Base-by-base conservation (phyloP, 1,284 basidiomycete genomes). In the Lignosus rhinocerotis region DNA sequence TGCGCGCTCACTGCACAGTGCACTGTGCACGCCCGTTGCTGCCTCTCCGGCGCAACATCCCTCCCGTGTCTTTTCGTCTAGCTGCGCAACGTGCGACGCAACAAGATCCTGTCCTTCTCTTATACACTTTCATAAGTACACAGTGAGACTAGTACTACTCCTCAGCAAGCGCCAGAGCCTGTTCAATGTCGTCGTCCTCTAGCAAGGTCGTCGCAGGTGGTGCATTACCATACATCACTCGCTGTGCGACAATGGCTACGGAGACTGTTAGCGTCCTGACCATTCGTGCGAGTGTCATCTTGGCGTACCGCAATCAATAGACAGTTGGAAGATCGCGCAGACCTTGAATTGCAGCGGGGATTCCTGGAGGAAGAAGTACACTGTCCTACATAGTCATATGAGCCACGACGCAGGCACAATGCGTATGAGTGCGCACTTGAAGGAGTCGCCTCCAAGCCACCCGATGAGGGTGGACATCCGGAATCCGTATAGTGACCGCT, bases 401-500 rank as follows among this genome's bases (percentile, higher is more conserved):
- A 32, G 55, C 14, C 9, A 53, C 32, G 2, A 2, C 9, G 34
- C 19, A 50, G 36, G 36, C 55, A 49, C 21, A 62, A 59, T 49
- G 59, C 67, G 45, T 66, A 58, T 48, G 30, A 51, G 34, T 7
- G 43, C 81, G 66, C 64, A 92, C 92, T 93, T 93, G 82, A 88
- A 93, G 8, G 84, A 72, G 73, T 93, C 92, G 62, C 91, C 91
- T 55, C 87, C 90, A 46, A 85, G 76, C 92, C 92, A 93, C 21
- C 92, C 92, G 36, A 92, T 69, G 45, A 94, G 73, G 0, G 93
- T 94, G 3, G 89, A 91, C 70, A 85, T 79, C 39, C 92, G 82
- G 74, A 95, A 94, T 11, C 93, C 93, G 70, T 92, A 92, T 41
- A 94, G 73, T 1, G 90, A 92, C 49, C 84, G 84, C 65, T 87